Evolutionary conservation across 1,284 basidiomycete species (phyloP), one percentile per base, ranked within the genome.

Genomic region (Stygiomarasmius scandens): DNA sequence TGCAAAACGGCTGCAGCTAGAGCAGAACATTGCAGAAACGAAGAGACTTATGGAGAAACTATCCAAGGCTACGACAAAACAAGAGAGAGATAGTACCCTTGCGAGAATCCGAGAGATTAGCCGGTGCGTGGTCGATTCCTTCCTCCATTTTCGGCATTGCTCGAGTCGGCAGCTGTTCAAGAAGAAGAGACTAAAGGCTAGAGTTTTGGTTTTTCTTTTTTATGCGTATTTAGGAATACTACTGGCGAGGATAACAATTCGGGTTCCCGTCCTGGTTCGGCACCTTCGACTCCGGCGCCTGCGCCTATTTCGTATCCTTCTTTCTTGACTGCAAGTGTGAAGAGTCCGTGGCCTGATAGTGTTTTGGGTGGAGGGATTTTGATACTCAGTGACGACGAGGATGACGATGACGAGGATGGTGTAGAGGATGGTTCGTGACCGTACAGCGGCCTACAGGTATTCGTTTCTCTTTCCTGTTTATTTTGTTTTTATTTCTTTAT

Each of bases 321-420:
- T 19, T 60, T 49, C 12, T 22, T 46, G 24, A 56, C 50, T 11
- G 46, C 56, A 11, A 46, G 56, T 14, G 49, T 58, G 24, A 71
- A 70, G 27, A 51, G 47, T 11, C 47, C 36, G 11, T 57, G 54
- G 58, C 58, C 50, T 6, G 52, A 60, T 36, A 54, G 54, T 45
- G 19, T 56, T n/a, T 27, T 54, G 51, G 73, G 77, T 54, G 69
- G 72, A 23, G 75, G 74, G 22, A 72, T 84, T 56, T 66, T 84
- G 53, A 73, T 80, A 38, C 66, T 84, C 58, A 84, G 81, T 64
- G 82, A 84, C 62, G 80, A 82, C 54, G 80, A 81, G 63, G 76
- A 76, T 47, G 74, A 77, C 44, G 71, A 67, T 44, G 66, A 68
- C 29, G 54, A 55, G 14, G 52, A 63, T 5, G 11, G n/a, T 16